These are phyloP conservation scores for Rosa rugosa DNA, from an alignment of 306 rosid species.

Conservation along the genomic window DNA sequence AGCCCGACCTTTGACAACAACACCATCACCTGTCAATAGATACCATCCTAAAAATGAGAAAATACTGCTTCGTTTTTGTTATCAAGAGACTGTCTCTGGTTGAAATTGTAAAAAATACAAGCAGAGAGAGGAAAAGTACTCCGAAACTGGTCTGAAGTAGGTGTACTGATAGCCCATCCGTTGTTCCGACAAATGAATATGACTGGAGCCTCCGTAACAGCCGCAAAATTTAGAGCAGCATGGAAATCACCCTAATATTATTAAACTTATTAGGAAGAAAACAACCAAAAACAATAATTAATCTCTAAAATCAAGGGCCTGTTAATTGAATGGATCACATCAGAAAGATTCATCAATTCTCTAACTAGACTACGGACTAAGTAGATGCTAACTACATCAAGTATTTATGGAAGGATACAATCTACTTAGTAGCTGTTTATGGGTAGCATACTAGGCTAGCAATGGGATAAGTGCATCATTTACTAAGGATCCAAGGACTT, in stretches of 20 bases:
- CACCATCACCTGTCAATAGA: constrained; percentile 75
- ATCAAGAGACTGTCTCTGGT: constrained; percentile 15
- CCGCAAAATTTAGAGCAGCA: constrained; percentile 89
- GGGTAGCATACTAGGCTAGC: not conserved
- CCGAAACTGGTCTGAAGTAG: constrained; percentile 90
- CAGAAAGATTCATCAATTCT: constrained; percentile 1
- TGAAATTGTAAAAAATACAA: constrained; percentile 7
- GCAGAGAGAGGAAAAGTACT: constrained; percentile 40
- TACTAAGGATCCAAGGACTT: not conserved
- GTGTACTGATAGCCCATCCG: constrained; percentile 99
- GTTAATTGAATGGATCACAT: not conserved
- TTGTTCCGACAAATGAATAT: constrained; percentile 91
- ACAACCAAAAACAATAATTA: constrained; percentile 6
- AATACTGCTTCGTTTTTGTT: constrained; percentile 1
- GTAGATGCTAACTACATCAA: not conserved
- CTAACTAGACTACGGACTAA: not conserved
- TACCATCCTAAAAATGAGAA: not conserved
- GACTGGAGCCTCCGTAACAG: constrained; percentile 87
- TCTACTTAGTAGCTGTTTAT: not conserved
- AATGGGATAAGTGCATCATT: not conserved
- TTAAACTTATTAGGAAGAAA: constrained; percentile 20
- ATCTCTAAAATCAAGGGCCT: not conserved
- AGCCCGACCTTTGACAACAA: constrained; percentile 76
- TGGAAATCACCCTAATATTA: constrained; percentile 89
- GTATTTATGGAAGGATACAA: not conserved